A percentile compares a stretch with the other conserved stretches of the same genome.
Conservation (phyloP, 768 basidiomycete genomes). For the Scleroderma citrinum region DNA sequence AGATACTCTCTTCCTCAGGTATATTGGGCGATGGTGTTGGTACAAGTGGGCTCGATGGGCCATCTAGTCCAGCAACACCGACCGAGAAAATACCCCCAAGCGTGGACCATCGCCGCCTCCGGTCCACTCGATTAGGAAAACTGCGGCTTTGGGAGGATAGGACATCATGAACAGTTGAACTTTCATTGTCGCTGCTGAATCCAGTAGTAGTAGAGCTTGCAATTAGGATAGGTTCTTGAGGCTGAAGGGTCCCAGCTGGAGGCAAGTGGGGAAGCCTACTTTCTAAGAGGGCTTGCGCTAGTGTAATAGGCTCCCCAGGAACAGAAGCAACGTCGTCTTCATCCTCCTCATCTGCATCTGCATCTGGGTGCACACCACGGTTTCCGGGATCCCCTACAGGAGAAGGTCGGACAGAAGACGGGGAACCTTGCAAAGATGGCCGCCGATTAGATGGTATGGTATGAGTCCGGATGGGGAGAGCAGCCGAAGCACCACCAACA, state of each 20-base stretch:
- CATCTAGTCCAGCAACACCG: constrained; percentile 16
- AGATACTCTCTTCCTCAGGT: constrained; percentile 12
- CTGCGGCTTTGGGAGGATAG: constrained; percentile 29
- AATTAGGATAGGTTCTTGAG: constrained; percentile 67
- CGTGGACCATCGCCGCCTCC: constrained; percentile 71
- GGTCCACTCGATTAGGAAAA: constrained; percentile 26
- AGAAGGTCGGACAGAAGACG: constrained; percentile 25
- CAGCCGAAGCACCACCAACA: constrained; percentile 10
- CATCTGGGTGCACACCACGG: constrained; percentile 26
- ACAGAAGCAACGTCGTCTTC: constrained; percentile 40
- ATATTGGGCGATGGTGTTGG: constrained; percentile 15
- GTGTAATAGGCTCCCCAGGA: constrained; percentile 56
- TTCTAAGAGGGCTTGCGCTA: constrained; percentile 71
- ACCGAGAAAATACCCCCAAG: constrained; percentile 41
- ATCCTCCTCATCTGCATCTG: constrained; percentile 54
- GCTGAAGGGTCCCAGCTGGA: constrained; percentile 56
- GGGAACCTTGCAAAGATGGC: constrained; percentile 52
- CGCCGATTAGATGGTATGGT: constrained; percentile 34
- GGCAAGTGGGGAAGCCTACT: constrained; percentile 73
- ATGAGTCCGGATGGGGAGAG: constrained; percentile 27
- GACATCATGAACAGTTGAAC: constrained; percentile 39
- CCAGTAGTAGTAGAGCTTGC: constrained; percentile 37
- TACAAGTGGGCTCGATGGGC: constrained; percentile 13
- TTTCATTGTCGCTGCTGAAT: constrained; percentile 37
- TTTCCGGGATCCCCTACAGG: constrained; percentile 13